Base-by-base conservation (phyloP, 1,284 basidiomycete species). In the Fomitopsis betulina region DNA sequence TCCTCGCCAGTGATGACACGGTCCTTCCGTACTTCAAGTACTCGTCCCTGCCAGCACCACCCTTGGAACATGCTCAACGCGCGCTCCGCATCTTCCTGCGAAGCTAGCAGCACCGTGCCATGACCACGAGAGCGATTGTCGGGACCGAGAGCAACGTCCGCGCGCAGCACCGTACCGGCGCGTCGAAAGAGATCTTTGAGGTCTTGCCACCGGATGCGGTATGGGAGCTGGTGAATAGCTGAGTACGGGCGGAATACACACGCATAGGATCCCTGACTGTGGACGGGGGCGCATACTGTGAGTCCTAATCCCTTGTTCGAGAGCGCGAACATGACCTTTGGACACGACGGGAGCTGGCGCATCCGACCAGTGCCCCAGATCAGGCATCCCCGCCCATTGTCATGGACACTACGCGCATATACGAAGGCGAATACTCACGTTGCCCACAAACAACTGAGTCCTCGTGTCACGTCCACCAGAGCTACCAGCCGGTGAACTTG, bases 131-230 rank as follows among this genome's bases (percentile, higher is more conserved):
- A 94, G 65, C 95, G 82, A 68, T 96, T 96, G 70, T 97, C 95
- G 1, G 92, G 91, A 1, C 93, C 93, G 1, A 97, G 81, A 13
- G 91, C 92, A 54, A 97, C 94, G 69, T 98, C 96, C 7, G 96
- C 96, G 37, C 96, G 87, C 21, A 98, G 81, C 56, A 99, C 95
- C 0, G 94, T 96, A 51, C 96, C 96, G 1, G 94, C 92, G 64
- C 93, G 90, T 53, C 96, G 87, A 73, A 98, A 98, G 53, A 98
- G 84, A 72, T 98, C 96, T 70, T 99, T 98, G 63, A 99, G 84
- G 75, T 99, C 96, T 76, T 98, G 95, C 95, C 95, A 98, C 63
- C 93, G 86, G 32, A 95, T 93, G 63, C 93, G 83, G 75, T 94
- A 94, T 0, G 94, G 94, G 17, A 97, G 82, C 90, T 94, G 58